A percentile compares a stretch with the other conserved stretches of the same genome.
phyloP scores from a whole-genome alignment of 2,329 filamentous ascomycete genomes.

The Cladosporium sp. region DNA sequence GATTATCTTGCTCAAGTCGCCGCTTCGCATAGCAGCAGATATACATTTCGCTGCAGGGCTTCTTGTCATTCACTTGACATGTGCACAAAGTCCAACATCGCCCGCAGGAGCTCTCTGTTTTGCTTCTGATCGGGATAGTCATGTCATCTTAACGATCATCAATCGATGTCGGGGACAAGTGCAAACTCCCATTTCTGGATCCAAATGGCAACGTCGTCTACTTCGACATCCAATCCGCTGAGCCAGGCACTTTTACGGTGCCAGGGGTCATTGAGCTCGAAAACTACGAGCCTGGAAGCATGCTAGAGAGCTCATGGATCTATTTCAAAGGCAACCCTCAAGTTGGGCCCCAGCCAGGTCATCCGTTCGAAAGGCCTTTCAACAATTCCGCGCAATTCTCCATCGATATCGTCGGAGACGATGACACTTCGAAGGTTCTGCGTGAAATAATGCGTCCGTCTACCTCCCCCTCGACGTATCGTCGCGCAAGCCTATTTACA shows the following conservation, averaged over 20 bases:
- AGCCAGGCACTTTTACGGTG: background rate
- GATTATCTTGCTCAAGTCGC: background rate
- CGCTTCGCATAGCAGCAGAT: background rate
- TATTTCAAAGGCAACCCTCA: constrained; percentile 3
- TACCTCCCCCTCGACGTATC: background rate
- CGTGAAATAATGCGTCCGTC: background rate
- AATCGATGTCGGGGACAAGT: background rate
- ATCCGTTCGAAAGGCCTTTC: constrained; percentile 2
- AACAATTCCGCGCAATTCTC: background rate
- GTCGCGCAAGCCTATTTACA: background rate
- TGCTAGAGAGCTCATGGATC: background rate
- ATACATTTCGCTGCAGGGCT: no score
- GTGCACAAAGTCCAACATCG: background rate
- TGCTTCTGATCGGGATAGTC: background rate
- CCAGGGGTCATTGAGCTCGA: constrained; percentile 2
- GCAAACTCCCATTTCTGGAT: background rate
- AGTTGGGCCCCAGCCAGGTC: background rate
- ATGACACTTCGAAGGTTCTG: background rate
- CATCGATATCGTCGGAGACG: background rate
- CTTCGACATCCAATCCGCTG: background rate
- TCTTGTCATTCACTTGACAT: background rate
- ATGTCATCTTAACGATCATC: background rate
- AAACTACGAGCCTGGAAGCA: background rate
- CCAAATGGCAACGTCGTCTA: background rate
- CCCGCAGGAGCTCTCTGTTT: background rate